These are phyloP conservation scores for Solanum commersonii DNA, from an alignment of 257 asterid genomes.

Conservation along the genomic window DNA sequence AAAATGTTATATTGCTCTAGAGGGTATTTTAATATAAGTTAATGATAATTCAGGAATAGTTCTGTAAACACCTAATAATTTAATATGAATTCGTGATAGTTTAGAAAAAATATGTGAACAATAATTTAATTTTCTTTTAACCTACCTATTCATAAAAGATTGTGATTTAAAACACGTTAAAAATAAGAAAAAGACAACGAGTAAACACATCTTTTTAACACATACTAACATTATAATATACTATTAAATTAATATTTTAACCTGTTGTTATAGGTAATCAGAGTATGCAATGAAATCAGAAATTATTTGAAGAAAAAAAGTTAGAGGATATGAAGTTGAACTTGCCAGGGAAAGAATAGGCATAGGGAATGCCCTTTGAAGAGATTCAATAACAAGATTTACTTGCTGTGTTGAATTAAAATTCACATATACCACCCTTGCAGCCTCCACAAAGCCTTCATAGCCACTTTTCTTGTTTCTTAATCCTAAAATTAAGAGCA, in stretches of 20 bases:
- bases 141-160: background rate
- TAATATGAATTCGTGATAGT: too few species aligned
- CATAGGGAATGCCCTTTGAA: constrained; percentile 49
- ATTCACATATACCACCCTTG: constrained; percentile 34
- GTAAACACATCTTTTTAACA: background rate
- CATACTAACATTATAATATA: too few species aligned
- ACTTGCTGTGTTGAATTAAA: constrained; percentile 36
- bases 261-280: background rate
- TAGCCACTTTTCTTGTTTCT: constrained; percentile 43
- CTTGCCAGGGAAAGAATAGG: constrained; percentile 66
- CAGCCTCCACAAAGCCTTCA: constrained; percentile 69
- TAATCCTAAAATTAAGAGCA: constrained; percentile 27
- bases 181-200: background rate
- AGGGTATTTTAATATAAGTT: too few species aligned
- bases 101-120: too few species aligned
- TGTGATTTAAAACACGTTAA: background rate
- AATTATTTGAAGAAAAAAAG: background rate
- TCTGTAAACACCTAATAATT: too few species aligned
- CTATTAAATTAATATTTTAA: background rate
- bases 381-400: constrained; percentile 34
- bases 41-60: too few species aligned
- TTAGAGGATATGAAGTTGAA: background rate
- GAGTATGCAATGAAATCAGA: background rate
- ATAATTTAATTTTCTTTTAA: too few species aligned
- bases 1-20: too few species aligned